Evolutionary conservation across 2,329 filamentous ascomycete species (phyloP).

Genomic region (Pochonia chlamydosporia): DNA sequence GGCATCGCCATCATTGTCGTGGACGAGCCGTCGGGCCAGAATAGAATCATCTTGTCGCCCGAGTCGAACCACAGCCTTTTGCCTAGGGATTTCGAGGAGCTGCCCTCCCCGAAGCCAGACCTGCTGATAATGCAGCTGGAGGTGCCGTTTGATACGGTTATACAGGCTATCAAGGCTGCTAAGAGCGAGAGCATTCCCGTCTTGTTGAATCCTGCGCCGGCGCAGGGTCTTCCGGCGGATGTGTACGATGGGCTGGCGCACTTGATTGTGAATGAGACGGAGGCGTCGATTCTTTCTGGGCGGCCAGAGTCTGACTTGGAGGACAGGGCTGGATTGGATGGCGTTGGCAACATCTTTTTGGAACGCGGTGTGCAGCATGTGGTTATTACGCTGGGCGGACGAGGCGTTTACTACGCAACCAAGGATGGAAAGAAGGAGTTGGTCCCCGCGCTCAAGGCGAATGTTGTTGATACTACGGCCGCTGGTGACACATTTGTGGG

Average conservation of each 20-base stretch:
- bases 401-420: slow-evolving; percentile 66
- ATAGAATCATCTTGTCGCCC: slow-evolving; percentile 68
- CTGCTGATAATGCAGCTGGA: slow-evolving; percentile 75
- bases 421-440: slow-evolving; percentile 35
- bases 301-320: slow-evolving; percentile 44
- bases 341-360: slow-evolving; percentile 57
- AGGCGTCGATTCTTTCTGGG: slow-evolving; percentile 68
- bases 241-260: slow-evolving; percentile 67
- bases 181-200: slow-evolving; percentile 49
- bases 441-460: slow-evolving; percentile 61
- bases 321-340: slow-evolving; percentile 34
- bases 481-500: slow-evolving; percentile 95
- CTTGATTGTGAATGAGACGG: slow-evolving; percentile 85
- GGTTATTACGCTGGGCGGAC: slow-evolving; percentile 76
- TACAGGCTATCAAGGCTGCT: slow-evolving; percentile 52
- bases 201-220: slow-evolving; percentile 81
- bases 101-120: slow-evolving; percentile 41
- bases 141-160: slow-evolving; percentile 60
- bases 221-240: slow-evolving; percentile 58
- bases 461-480: slow-evolving; percentile 86
- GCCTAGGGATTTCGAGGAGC: slow-evolving; percentile 27
- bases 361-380: slow-evolving; percentile 66
- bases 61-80: slow-evolving; percentile 58
- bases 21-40: slow-evolving; percentile 66
- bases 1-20: slow-evolving; percentile 73